Percentiles rank a stretch among this genome's conserved stretches.
Conservation (phyloP, 306 rosid genomes). For the Datisca glomerata region DNA sequence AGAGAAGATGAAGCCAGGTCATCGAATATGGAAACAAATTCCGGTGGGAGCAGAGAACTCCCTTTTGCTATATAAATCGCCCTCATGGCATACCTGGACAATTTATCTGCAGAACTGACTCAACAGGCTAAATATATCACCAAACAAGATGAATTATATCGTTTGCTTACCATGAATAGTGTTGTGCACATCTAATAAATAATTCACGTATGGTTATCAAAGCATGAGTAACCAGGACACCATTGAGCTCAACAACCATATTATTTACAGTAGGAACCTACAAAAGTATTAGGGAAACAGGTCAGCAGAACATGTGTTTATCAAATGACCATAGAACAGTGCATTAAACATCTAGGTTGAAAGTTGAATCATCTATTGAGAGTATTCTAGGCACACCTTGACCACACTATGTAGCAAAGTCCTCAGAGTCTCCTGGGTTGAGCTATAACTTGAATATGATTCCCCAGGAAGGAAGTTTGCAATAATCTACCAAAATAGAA, state of each 20-base stretch:
- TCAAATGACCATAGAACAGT: not conserved
- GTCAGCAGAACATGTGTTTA: not conserved
- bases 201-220: constrained; percentile 80
- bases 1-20: constrained; percentile 93
- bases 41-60: constrained; percentile 91
- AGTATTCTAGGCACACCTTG: constrained; percentile 41
- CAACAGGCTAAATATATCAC: constrained; percentile 1
- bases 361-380: not conserved
- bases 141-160: constrained; percentile 7
- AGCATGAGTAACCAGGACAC: constrained; percentile 85
- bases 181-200: constrained; percentile 68
- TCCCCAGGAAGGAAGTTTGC: constrained; percentile 89
- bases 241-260: constrained; percentile 84
- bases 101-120: constrained; percentile 18
- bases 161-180: constrained; percentile 81
- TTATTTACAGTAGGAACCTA: constrained; percentile 86
- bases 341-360: constrained; percentile 1
- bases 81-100: constrained; percentile 85
- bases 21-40: constrained; percentile 90
- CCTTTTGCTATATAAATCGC: constrained; percentile 97
- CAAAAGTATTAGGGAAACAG: constrained; percentile 9
- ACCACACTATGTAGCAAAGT: constrained; percentile 86
- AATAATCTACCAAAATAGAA: constrained; percentile 45
- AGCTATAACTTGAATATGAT: constrained; percentile 70
- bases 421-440: constrained; percentile 82